Base-by-base conservation (phyloP, 306 rosid genomes). In the Ochetophila trinervis region DNA sequence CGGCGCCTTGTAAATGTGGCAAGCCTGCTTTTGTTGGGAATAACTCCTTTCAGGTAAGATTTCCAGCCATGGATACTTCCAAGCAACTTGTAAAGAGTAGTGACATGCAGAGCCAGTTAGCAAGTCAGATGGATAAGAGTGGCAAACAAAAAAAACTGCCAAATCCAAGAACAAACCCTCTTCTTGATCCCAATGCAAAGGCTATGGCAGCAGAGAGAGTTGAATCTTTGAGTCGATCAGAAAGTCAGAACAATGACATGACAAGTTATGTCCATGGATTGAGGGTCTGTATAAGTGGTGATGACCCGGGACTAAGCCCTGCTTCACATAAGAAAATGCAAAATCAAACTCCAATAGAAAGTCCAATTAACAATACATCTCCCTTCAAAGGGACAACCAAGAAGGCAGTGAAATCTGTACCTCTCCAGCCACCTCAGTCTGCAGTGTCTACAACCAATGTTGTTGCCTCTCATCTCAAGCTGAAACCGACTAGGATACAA, bases 221-320 rank as follows among this genome's bases (percentile, higher is more conserved):
- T 4, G 66, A 67, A 72, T 79, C 82, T n/a, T n/a, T 51, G 51
- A 81, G 69, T 24, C 61, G 48, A 58, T 54, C 66, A 57, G 65
- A 18, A 13, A 63, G 69, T 20, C 36, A 57, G 50, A 53, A 69
- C 30, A 57, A 54, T 57, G n/a, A 59, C 42, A 62, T 67, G 48
- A 21, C 35, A 51, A 72, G 65, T 65, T 52, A 65, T 57, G 80
- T 87, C 22, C 86, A 73, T 0, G 88, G 90, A 16, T 70, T 82
- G 15, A 77, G 88, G 77, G 76, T 90, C 32, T 79, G 87, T 53
- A 49, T 63, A 35, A 61, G 60, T 67, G 77, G 49, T 49, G 66
- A 62, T 53, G 48, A 55, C 42, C 35, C 66, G 20, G 51, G 40
- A 36, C 57, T 14, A 50, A 79, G 53, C 54, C 57, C 81, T 30